These are phyloP conservation scores for Powellomyces hirtus DNA, from an alignment of 192 early-diverging fungal species.

Conservation along the genomic window DNA sequence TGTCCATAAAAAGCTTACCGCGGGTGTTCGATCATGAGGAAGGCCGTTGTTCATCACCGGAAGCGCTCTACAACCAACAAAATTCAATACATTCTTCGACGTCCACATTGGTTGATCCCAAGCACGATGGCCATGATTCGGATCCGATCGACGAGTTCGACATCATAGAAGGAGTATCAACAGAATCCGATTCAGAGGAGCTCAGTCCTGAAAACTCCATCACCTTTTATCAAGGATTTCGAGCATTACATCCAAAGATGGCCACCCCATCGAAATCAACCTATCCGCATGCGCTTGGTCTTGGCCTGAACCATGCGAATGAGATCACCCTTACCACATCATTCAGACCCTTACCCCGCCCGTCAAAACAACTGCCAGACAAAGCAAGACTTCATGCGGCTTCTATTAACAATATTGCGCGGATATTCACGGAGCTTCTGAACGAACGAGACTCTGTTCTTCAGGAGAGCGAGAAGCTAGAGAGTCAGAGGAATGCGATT, in stretches of 20 bases:
- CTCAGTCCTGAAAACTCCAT: conserved; percentile 29
- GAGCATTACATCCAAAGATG: conserved; percentile 36
- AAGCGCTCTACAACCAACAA: background rate
- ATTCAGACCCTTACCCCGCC: background rate
- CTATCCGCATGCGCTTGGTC: conserved; percentile 4
- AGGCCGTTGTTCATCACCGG: background rate
- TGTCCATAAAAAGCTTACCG: conserved; percentile 13
- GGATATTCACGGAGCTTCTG: conserved; percentile 40
- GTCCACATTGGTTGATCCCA: conserved; percentile 12
- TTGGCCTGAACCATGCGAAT: conserved; percentile 1
- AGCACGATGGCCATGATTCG: background rate
- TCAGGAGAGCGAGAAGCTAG: conserved; percentile 34
- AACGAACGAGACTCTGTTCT: conserved; percentile 40
- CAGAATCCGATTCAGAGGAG: conserved; percentile 19
- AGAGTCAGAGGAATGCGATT: conserved; percentile 24
- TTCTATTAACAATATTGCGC: conserved; percentile 40
- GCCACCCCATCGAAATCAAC: background rate
- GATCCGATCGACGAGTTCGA: background rate
- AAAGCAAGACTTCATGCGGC: conserved; percentile 33
- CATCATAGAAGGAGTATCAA: background rate
- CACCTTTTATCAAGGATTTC: conserved; percentile 48
- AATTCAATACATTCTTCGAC: conserved; percentile 18
- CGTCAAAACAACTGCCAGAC: conserved; percentile 13
- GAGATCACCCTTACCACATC: background rate
- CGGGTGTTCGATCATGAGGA: conserved; percentile 2